These are phyloP conservation scores for Wickerhamomyces bovis DNA, from an alignment of 805 yeast species.

Conservation along the genomic window DNA sequence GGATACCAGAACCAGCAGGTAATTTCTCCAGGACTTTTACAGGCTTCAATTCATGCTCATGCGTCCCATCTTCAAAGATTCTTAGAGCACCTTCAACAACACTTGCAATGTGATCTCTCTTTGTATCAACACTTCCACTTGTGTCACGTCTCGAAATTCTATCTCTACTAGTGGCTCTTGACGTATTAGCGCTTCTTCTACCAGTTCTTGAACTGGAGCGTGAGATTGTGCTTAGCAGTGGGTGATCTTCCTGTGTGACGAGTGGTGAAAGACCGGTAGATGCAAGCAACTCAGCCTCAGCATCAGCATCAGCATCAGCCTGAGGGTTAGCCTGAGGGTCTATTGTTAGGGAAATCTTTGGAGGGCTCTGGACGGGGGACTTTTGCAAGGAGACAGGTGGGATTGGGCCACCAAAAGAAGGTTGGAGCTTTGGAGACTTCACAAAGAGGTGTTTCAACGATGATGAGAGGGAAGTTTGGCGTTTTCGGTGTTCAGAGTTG, in stretches of 20 bases:
- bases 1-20: constrained; percentile 15
- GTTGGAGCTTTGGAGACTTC: constrained; percentile 9
- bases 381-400: background rate
- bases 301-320: background rate
- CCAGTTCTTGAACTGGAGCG: constrained; percentile 2
- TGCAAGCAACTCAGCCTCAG: background rate
- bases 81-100: constrained; percentile 14
- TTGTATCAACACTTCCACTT: constrained; percentile 1
- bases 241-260: background rate
- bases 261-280: constrained; percentile 1
- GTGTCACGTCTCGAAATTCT: constrained; percentile 1
- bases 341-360: background rate
- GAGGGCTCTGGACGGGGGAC: background rate
- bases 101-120: background rate
- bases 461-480: constrained; percentile 14
- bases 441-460: constrained; percentile 19
- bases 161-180: constrained; percentile 3
- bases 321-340: background rate
- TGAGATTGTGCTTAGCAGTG: background rate
- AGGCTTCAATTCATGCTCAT: constrained; percentile 20
- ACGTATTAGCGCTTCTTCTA: constrained; percentile 2
- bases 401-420: background rate
- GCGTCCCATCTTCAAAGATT: constrained; percentile 19
- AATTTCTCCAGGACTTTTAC: constrained; percentile 20
- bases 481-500: constrained; percentile 2